Base-by-base conservation (phyloP, 179 eudicot genomes). In the Carnegiea gigantea region DNA sequence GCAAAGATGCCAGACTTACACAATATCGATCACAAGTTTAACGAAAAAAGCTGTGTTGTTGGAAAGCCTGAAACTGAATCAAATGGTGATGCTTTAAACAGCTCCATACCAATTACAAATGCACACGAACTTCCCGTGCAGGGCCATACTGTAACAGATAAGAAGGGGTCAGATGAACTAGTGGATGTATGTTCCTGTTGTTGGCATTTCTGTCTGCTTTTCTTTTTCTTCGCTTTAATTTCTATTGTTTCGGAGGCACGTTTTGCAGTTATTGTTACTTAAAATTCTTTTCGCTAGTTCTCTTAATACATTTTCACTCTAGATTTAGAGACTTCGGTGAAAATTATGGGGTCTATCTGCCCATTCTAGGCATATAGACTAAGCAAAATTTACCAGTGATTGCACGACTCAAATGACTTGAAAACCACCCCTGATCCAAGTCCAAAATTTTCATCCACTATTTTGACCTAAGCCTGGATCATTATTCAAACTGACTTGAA, bases 171-270 rank as follows among this genome's bases (percentile, higher is more conserved):
- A n/a, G 88, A 84, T 65, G 88, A 78, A 15, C 71, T 88, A 75
- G 84, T 81, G 51, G 92, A 89, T 82, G 92, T 88, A 85, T 75
- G 89, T 78, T 57, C 46, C 80, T 57, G 59, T 28, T 59, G 17
- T 79, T 71, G 18, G 23, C 15, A 7, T 53, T 46, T 62, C 53
- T 46, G 57, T 9, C 1, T 48, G 49, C 21, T 30, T 53, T 53
- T 44, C 5, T 38, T 44, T 24, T 59, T 10, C n/a, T 53, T 20
- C 20, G 10, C 46, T 54, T n/a, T 36, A 49, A 59, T 28, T 13
- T 46, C 18, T 72, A n/a, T 70, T n/a, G 46, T 15, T 33, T n/a
- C 0, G 7, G 17, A n/a, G 64, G 10, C 20, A 67, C 14, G 36
- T 40, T n/a, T 17, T 62, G 26, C 26, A 26, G 54, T 24, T 23